A percentile compares a stretch with the other conserved stretches of the same genome.
phyloP scores from a whole-genome alignment of 2,329 filamentous ascomycete species.

The Nannizzia gypsea region DNA sequence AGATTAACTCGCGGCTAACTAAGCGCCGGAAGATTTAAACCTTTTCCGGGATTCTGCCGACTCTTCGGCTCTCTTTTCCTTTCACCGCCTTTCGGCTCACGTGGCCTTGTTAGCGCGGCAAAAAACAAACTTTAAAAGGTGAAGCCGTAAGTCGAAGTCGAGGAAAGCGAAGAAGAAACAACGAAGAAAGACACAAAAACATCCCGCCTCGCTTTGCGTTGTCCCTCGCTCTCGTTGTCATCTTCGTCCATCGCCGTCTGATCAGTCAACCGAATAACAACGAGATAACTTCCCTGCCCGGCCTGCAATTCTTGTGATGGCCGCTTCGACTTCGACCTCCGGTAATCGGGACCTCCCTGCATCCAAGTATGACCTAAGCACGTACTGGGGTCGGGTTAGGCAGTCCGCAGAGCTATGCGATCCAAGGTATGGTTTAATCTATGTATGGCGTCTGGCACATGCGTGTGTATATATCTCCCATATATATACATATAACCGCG shows the following conservation, averaged over 20 bases:
- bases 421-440: conserved; percentile 63
- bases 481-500: not conserved
- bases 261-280: not conserved
- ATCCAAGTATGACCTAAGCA: conserved; percentile 83
- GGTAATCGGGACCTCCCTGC: conserved; percentile 70
- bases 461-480: not conserved
- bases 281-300: not conserved
- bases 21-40: not conserved
- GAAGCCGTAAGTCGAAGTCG: not conserved
- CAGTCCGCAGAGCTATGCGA: conserved; percentile 85
- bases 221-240: too few relatives aligned
- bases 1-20: not conserved
- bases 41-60: not conserved
- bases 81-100: not conserved
- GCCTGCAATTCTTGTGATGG: conserved; percentile 31
- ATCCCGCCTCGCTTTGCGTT: not conserved
- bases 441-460: too few relatives aligned
- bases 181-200: not conserved
- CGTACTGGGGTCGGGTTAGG: conserved; percentile 88
- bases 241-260: not conserved
- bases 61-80: not conserved
- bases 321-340: conserved; percentile 46
- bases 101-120: not conserved
- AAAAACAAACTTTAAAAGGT: not conserved
- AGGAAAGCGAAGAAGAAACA: not conserved